Evolutionary conservation across 306 rosid species (phyloP).

Genomic region (Cyamopsis tetragonoloba): DNA sequence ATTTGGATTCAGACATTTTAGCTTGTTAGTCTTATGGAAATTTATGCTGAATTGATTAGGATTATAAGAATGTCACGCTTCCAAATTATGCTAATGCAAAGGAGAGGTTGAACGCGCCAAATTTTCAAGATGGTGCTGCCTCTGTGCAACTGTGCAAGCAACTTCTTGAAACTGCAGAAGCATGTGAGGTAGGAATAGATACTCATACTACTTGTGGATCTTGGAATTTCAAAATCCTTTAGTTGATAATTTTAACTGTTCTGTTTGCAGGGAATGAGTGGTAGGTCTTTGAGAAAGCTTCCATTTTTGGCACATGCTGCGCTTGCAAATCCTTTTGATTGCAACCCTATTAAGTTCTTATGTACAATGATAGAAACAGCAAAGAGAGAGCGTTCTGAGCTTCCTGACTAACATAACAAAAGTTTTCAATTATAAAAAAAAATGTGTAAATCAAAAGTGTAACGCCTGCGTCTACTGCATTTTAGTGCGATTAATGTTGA

Average conservation of each 20-base stretch:
- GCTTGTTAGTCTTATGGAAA: conserved; percentile 22
- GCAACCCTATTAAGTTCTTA: conserved; percentile 69
- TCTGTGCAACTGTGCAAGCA: conserved; percentile 49
- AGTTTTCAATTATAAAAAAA: neutral
- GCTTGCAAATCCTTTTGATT: conserved; percentile 57
- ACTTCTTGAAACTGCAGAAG: conserved; percentile 75
- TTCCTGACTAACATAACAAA: conserved; percentile 55
- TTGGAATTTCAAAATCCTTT: conserved; percentile 11
- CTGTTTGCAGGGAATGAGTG: conserved; percentile 77
- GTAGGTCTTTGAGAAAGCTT: conserved; percentile 89
- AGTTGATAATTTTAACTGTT: conserved; percentile 12
- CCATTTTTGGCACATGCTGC: conserved; percentile 87
- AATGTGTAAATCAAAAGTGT: conserved; percentile 17
- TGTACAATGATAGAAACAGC: conserved; percentile 75
- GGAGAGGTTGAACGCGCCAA: conserved; percentile 46
- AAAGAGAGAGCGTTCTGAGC: conserved; percentile 74
- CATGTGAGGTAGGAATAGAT: conserved; percentile 68
- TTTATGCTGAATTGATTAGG: conserved; percentile 47
- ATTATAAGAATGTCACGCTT: conserved; percentile 38
- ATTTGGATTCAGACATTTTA: conserved; percentile 4
- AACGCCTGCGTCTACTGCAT: conserved; percentile 11
- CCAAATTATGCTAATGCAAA: conserved; percentile 61
- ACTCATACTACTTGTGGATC: conserved; percentile 13
- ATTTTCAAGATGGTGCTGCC: conserved; percentile 36
- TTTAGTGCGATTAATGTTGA: conserved; percentile 7